Percentiles rank a stretch among this genome's conserved stretches.
These are phyloP conservation scores for Fusarium aywerte DNA, from an alignment of 2,329 filamentous ascomycete species.

Conservation along the genomic window DNA sequence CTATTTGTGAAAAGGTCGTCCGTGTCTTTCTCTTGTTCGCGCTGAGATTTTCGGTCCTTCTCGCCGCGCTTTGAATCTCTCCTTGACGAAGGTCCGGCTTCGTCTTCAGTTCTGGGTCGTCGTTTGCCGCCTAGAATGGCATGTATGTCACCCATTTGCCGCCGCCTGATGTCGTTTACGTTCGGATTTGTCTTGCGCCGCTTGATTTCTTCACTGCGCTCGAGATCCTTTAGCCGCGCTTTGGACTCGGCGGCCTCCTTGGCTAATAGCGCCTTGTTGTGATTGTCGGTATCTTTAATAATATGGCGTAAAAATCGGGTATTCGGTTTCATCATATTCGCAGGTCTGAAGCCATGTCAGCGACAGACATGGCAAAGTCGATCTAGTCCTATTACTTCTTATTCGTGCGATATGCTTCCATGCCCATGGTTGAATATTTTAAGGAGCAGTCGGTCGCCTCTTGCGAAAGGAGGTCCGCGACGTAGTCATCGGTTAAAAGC, in stretches of 20 bases:
- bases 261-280: constrained; percentile 87
- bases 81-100: constrained; percentile 30
- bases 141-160: constrained; percentile 70
- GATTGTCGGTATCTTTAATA: constrained; percentile 85
- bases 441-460: constrained; percentile 80
- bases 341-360: constrained; percentile 60
- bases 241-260: constrained; percentile 85
- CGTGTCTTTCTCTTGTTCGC: constrained; percentile 9
- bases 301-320: constrained; percentile 89
- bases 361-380: constrained; percentile 23
- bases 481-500: constrained; percentile 78
- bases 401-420: constrained; percentile 69
- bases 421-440: constrained; percentile 78
- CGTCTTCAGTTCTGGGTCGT: constrained; percentile 44
- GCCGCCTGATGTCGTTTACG: constrained; percentile 62
- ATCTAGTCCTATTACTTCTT: constrained; percentile 58
- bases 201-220: constrained; percentile 59
- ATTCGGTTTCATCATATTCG: constrained; percentile 84
- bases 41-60: constrained; percentile 9
- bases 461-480: constrained; percentile 80
- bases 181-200: constrained; percentile 58
- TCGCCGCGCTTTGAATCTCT: constrained; percentile 29
- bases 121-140: constrained; percentile 64
- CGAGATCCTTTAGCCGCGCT: constrained; percentile 73
- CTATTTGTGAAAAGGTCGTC: constrained; percentile 40